Base-by-base conservation (phyloP, 2,329 filamentous ascomycete genomes). In the Penicillium rolfsii region DNA sequence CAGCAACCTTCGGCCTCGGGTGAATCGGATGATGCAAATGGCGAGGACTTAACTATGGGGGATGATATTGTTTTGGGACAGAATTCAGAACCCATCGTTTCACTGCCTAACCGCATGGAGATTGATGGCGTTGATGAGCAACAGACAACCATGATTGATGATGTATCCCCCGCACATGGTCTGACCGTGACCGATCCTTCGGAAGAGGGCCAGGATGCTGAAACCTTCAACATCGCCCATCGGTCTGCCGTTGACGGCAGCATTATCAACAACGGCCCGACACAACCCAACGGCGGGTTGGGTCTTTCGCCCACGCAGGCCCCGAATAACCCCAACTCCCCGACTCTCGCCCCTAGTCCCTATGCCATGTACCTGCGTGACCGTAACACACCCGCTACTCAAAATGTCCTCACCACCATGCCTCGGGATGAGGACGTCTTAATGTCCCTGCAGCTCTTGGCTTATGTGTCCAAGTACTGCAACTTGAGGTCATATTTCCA, bases 381-480 rank as follows among this genome's bases (percentile, higher is more conserved):
- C 69, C 88, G 90, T 40, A 87, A 89, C 55, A 84, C 87, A 40
- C 87, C 90, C 45, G 77, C 82, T 28, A 86, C 87, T 71, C 85
- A 89, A 16, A 88, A 89, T 67, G 89, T 96, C 69, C 81, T 97
- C 35, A 91, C 93, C 30, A 90, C 93, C 11, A 96, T 98, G 90
- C 95, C 95, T 9, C 88, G 95, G 54, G 95, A 99, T 70, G 95
- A 99, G 76, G 95, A 99, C 71, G 95, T 99, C 2, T 83, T 99
- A 65, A 97, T 99, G 94, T 97, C 95, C 5, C 84, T 99, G 40
- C 95, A 99, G 77, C 86, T 99, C 22, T 85, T 99, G 49, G 95
- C 95, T 16, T 99, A 99, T 75, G 94, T 99, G 59, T 97, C 93
- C 26, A 99, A 99, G 77, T 99, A 99, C 79, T 98, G 95, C 83